A percentile compares a stretch with the other conserved stretches of the same genome.
These are phyloP conservation scores for Magnusiomyces fungicola DNA, from an alignment of 1,139 yeast species.

Conservation along the genomic window DNA sequence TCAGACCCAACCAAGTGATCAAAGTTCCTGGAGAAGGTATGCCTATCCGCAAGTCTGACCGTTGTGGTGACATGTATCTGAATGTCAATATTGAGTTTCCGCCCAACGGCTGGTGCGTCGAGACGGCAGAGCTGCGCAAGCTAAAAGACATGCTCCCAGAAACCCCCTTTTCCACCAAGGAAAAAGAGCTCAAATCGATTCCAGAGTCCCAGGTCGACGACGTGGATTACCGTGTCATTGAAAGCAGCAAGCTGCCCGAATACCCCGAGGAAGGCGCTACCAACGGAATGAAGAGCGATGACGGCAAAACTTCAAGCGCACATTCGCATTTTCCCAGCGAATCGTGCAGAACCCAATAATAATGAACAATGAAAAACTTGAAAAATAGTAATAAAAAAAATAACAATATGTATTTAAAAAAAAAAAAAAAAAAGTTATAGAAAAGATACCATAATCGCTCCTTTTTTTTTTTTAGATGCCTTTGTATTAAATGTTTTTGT, in stretches of 20 bases:
- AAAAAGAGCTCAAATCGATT: conserved; percentile 7
- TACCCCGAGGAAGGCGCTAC: conserved; percentile 3
- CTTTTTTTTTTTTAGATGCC: too few relatives aligned
- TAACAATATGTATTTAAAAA: too few relatives aligned
- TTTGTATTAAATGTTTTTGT: too few relatives aligned
- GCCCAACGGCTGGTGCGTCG: conserved; percentile 40
- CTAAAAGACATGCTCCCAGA: conserved; percentile 24
- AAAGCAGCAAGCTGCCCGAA: background rate
- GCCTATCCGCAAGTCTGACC: conserved; percentile 48
- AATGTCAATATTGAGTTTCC: conserved; percentile 75
- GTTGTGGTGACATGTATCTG: conserved; percentile 68
- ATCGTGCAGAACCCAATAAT: background rate
- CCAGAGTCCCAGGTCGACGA: conserved; percentile 16
- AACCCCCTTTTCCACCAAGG: conserved; percentile 7
- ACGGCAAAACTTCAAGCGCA: background rate
- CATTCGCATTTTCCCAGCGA: background rate
- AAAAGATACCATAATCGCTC: too few relatives aligned
- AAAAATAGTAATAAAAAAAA: background rate
- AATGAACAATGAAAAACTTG: background rate
- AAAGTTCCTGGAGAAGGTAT: conserved; percentile 75
- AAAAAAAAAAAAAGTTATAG: too few relatives aligned
- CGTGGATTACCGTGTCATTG: conserved; percentile 12
- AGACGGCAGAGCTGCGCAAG: conserved; percentile 24
- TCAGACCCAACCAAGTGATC: conserved; percentile 69
- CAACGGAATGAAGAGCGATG: background rate